phyloP scores from a whole-genome alignment of 2,329 filamentous ascomycete species.

The Rugonectria rugulosa region DNA sequence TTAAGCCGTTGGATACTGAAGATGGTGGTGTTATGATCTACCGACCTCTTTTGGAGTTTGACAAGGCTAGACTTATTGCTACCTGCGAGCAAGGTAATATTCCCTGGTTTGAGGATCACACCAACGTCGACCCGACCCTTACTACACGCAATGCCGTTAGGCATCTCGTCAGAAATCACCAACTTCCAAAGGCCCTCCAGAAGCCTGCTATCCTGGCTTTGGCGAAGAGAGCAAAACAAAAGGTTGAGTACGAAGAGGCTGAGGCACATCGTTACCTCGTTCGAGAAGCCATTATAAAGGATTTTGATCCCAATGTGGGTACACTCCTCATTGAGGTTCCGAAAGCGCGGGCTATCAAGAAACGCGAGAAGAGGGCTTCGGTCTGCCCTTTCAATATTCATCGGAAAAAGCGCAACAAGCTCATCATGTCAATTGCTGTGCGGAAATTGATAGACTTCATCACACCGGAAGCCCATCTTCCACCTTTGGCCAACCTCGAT shows the following conservation, averaged over 20 bases:
- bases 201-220: slow-evolving; percentile 70
- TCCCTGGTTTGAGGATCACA: slow-evolving; percentile 83
- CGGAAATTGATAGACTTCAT: slow-evolving; percentile 59
- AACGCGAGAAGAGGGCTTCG: slow-evolving; percentile 34
- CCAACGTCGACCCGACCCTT: slow-evolving; percentile 79
- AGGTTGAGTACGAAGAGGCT: slow-evolving; percentile 53
- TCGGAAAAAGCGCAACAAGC: slow-evolving; percentile 47
- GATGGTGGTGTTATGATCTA: slow-evolving; percentile 71
- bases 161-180: slow-evolving; percentile 63
- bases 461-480: slow-evolving; percentile 55
- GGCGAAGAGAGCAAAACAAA: slow-evolving; percentile 58
- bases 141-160: slow-evolving; percentile 85
- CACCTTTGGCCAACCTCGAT: slow-evolving; percentile 53
- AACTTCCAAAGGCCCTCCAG: slow-evolving; percentile 74
- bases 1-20: slow-evolving; percentile 57
- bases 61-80: slow-evolving; percentile 75
- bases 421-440: slow-evolving; percentile 55
- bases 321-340: slow-evolving; percentile 58
- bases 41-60: slow-evolving; percentile 74
- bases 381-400: slow-evolving; percentile 33
- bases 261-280: slow-evolving; percentile 64
- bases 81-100: slow-evolving; percentile 75
- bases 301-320: slow-evolving; percentile 57
- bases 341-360: slow-evolving; percentile 3
- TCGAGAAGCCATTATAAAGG: slow-evolving; percentile 53